Base-by-base conservation (phyloP, 441 rosid genomes). In the Erodium trifolium region DNA sequence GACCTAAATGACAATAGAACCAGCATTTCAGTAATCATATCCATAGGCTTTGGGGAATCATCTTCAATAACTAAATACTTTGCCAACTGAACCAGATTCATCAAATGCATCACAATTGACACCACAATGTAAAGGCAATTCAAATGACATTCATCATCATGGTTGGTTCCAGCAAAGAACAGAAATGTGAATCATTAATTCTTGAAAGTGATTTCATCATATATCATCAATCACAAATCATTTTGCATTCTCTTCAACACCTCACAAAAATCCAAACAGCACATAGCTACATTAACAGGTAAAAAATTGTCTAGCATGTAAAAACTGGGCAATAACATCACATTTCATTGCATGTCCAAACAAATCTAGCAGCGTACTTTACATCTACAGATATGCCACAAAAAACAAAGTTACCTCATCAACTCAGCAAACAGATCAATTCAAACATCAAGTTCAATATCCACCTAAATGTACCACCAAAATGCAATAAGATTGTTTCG, bases 331-430 rank as follows among this genome's bases (percentile, higher is more conserved):
- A 53, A 53, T 53, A 1, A 51, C 59, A 14, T 53, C 60, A 53
- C 60, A 53, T 53, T 53, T 53, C 60, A 53, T 53, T 53, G 60
- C 60, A 53, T 53, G 60, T 16, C 7, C 60, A 53, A 4, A 14
- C 31, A 19, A 19, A 7, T 7, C 23, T 53, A 8, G 18, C 18
- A 16, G 19, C 60, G 3, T 16, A 16, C 60, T 53, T 14, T 18
- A n/a, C 60, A 17, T 53, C 19, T 51, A n/a, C 0, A 5, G 47
- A 41, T 6, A 51, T 14, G n/a, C 17, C 64, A 17, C 16, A 16
- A 2, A 7, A 23, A 62, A 62, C 12, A n/a, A 9, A 62, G 19
- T 14, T 53, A 5, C 7, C 4, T 16, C 19, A 53, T 5, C 60
- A 16, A 14, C 60, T 53, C 60, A 17, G 2, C 18, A 51, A 51